phyloP scores from a whole-genome alignment of 2,329 filamentous ascomycete genomes.

The Aschersonia sp. region DNA sequence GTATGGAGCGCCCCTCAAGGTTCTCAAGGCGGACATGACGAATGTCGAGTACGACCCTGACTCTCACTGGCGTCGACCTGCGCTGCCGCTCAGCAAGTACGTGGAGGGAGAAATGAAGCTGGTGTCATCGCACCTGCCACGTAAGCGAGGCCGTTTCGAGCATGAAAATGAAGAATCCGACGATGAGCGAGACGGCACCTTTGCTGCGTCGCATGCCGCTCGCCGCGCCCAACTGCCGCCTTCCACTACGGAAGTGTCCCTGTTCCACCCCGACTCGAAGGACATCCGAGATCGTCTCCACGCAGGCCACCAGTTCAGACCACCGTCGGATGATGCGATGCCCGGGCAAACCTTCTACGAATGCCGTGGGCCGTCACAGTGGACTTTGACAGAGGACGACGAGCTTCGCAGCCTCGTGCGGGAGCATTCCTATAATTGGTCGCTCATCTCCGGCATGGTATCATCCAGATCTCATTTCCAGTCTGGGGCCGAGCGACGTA shows the following conservation, averaged over 20 bases:
- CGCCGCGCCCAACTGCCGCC: constrained; percentile 41
- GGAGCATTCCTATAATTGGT: constrained; percentile 97
- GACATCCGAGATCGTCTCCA: constrained; percentile 80
- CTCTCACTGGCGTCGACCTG: constrained; percentile 58
- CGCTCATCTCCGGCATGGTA: constrained; percentile 73
- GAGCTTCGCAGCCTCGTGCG: constrained; percentile 73
- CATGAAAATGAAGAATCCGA: constrained; percentile 62
- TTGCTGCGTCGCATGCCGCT: constrained; percentile 36
- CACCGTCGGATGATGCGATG: constrained; percentile 85
- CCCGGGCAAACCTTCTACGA: constrained; percentile 86
- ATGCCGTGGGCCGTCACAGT: constrained; percentile 72
- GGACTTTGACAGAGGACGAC: constrained; percentile 83
- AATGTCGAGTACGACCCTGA: constrained; percentile 51
- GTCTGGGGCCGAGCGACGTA: constrained; percentile 80
- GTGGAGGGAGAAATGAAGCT: constrained; percentile 69
- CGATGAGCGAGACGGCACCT: constrained; percentile 40
- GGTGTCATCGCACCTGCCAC: constrained; percentile 46
- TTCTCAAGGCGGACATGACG: constrained; percentile 42
- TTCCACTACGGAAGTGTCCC: constrained; percentile 61
- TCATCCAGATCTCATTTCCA: constrained; percentile 59
- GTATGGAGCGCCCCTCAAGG: constrained; percentile 51
- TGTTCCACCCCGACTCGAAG: constrained; percentile 85
- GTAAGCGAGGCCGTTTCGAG: constrained; percentile 70
- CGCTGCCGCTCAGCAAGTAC: constrained; percentile 76
- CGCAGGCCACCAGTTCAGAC: constrained; percentile 82